Conservation (phyloP, 306 rosid genomes). For the Acmispon strigosus region DNA sequence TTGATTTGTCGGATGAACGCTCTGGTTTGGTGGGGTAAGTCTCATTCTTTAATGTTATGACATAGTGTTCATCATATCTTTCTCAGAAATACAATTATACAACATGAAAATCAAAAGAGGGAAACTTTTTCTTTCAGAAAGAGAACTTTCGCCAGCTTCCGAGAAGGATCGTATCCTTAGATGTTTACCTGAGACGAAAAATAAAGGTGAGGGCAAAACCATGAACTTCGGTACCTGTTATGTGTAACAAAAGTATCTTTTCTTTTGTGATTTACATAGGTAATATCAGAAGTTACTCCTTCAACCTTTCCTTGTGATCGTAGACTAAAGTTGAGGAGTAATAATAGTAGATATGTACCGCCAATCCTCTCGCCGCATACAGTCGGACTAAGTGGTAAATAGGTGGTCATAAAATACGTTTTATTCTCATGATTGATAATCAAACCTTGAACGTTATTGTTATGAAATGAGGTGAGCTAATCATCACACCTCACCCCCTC, state of each 20-base stretch:
- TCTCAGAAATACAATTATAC: constrained; percentile 22
- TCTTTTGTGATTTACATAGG: constrained; percentile 4
- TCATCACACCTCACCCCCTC: too few relatives aligned
- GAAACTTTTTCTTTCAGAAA: constrained; percentile 42
- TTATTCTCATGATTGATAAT: too few relatives aligned
- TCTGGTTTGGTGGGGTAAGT: constrained; percentile 23
- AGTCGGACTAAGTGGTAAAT: too few relatives aligned
- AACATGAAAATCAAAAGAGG: constrained; percentile 28
- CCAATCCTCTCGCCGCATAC: too few relatives aligned
- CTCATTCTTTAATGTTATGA: neutral
- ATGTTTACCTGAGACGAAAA: constrained; percentile 20
- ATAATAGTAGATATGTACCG: too few relatives aligned
- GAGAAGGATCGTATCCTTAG: constrained; percentile 56
- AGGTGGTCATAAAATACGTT: too few relatives aligned
- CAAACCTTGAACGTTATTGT: too few relatives aligned
- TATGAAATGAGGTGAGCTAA: too few relatives aligned
- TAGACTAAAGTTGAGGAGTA: neutral
- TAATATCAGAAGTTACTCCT: neutral
- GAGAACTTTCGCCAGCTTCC: constrained; percentile 59
- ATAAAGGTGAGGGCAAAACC: neutral
- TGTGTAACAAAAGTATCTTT: constrained; percentile 8
- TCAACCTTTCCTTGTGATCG: neutral
- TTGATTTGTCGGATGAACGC: constrained; percentile 21
- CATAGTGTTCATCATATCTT: constrained; percentile 33
- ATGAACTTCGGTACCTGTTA: too few relatives aligned